phyloP scores from a whole-genome alignment of 192 early-diverging fungal genomes.

The Entomortierella lignicola region DNA sequence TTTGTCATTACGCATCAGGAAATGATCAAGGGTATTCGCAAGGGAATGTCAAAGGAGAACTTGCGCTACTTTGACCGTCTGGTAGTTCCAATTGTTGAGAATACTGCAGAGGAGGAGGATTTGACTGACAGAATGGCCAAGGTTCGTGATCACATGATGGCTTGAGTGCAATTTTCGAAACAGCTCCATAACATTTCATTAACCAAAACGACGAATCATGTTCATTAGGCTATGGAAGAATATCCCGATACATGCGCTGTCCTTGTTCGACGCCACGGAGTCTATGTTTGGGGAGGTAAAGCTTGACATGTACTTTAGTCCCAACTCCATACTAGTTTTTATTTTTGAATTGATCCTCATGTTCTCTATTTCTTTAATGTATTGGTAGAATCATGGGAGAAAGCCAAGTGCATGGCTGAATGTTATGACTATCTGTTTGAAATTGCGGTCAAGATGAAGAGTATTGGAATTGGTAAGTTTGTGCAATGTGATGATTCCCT shows the following conservation, averaged over 20 bases:
- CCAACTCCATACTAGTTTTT: background rate
- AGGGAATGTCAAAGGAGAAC: constrained; percentile 72
- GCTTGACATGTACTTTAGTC: background rate
- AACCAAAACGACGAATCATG: too few species aligned
- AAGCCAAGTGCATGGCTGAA: constrained; percentile 97
- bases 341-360: background rate
- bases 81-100: constrained; percentile 95
- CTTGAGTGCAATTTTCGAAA: too few species aligned
- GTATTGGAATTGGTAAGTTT: constrained; percentile 79
- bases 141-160: constrained; percentile 33
- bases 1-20: constrained; percentile 96
- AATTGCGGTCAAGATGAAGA: constrained; percentile 93
- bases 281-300: constrained; percentile 95
- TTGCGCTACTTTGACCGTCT: constrained; percentile 84
- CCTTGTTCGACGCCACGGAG: constrained; percentile 94
- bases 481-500: background rate
- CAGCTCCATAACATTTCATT: too few species aligned
- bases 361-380: background rate
- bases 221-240: constrained; percentile 78
- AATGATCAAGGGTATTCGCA: constrained; percentile 98
- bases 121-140: constrained; percentile 86
- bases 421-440: constrained; percentile 99
- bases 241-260: constrained; percentile 95
- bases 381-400: constrained; percentile 87
- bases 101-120: constrained; percentile 94